Evolutionary conservation across 2,329 filamentous ascomycete species (phyloP), one percentile per base, ranked within the genome.

Genomic region (Phoma sp.): DNA sequence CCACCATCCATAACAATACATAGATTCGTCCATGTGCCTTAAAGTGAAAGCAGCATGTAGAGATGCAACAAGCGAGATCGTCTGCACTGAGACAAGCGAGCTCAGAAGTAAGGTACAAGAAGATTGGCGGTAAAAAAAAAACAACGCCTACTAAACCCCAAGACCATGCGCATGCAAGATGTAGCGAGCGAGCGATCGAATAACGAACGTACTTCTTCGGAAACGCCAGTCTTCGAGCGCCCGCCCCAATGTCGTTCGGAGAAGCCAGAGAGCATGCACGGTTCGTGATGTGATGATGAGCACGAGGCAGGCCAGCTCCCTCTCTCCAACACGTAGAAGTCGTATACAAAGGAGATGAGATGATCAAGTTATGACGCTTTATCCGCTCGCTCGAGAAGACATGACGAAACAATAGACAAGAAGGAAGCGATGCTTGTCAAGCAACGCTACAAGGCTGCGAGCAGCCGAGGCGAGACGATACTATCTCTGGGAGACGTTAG

Each of bases 221-320:
- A 18, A 18, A 18, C 18, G 18, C 18, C 18, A 18, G 18, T 18
- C 18, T 18, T 18, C 18, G 18, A 18, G 18, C 18, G 18, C 18
- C 18, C 18, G 52, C 38, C 42, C 46, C 52, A 11, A 38, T 47
- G 37, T 42, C 32, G 43, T 46, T 24, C 55, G 52, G 51, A 53
- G 50, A 58, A 44, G 18, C 18, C 18, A 18, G 52, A 47, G 54
- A 61, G 60, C 57, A 66, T 66, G 60, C 63, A 66, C 48, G 55
- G 18, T 18, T 69, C 68, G 66, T 71, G 54, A 67, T 58, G 6
- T 29, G 53, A 49, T 50, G 52, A 63, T 61, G 65, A 59, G 61
- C 58, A 55, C 56, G 67, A 66, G 67, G 68, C 57, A 70, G 62
- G 54, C 68, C 67, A 60, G 67, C 67, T 66, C 61, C 68, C 64